Evolutionary conservation across 78 protist species (phyloP), one percentile per base, ranked within the genome.

Genomic region (Guillardia theta): DNA sequence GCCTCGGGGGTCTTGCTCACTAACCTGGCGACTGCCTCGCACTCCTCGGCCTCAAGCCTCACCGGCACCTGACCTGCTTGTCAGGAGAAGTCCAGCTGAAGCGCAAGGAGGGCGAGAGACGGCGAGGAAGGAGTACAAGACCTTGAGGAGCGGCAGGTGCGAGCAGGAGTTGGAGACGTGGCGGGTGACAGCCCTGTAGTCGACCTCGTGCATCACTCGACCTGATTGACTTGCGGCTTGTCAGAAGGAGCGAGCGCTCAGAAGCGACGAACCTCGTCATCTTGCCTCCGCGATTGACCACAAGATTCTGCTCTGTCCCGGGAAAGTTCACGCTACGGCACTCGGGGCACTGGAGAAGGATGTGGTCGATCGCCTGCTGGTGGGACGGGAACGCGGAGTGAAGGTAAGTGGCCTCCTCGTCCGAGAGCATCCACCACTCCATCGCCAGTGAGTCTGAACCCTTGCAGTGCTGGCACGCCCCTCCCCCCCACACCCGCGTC

Each of bases 401-500:
- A 22, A 80, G 19, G 50, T 80, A 80, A 27, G 27, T 37, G 21
- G 90, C 90, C 50, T 80, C 90, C 33, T 80, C 90, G 90, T 80
- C 90, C 1, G 90, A 80, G 90, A 80, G 46, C 90, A 80, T 44
- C 90, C 90, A 80, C 90, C 90, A 80, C 83, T 70, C 83, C 70
- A 50, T 50, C 58, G 58, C 58, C 10, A 50, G 58, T 19, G 30
- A 50, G 30, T 50, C 58, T 19, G 58, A 50, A 10, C 10, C 58
- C 6, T 58, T 58, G 27, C 70, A 58, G 70, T 58, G 2, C 70
- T 58, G 39, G 70, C 70, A 58, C 27, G 70, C 39, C 70, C 39
- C 2, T 8, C 70, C 70, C 27, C 70, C 70, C 27, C 21, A 30
- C 70, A 24, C 39, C 70, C 70, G 70, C 70, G 27, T 30, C 70